These are phyloP conservation scores for Bromus sterilis DNA, from an alignment of 176 grass and related monocot genomes.

Conservation along the genomic window DNA sequence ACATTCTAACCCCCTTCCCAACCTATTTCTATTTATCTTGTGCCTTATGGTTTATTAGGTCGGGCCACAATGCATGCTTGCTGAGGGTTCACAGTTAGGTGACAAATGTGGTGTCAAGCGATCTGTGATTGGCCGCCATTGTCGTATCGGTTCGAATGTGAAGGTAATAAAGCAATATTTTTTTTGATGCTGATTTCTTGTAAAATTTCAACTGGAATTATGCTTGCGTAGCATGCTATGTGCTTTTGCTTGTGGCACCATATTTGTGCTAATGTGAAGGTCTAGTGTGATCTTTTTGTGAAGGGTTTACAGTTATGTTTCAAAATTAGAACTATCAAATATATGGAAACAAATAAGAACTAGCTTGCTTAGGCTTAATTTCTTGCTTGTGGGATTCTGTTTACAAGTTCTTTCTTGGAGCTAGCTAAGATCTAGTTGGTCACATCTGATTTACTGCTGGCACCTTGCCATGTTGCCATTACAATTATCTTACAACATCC, in stretches of 20 bases:
- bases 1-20: neutral
- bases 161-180: constrained; percentile 49
- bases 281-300: neutral
- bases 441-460: neutral
- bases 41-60: constrained; percentile 43
- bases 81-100: constrained; percentile 89
- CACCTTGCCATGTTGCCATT: neutral
- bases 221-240: neutral
- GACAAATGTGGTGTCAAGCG: constrained; percentile 97
- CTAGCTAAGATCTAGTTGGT: neutral
- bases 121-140: constrained; percentile 94
- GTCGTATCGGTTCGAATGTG: constrained; percentile 96
- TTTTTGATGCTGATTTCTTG: constrained; percentile 6
- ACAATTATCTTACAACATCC: neutral
- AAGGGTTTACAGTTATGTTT: neutral
- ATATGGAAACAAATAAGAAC: neutral
- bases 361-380: neutral
- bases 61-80: constrained; percentile 92
- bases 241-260: neutral
- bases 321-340: neutral
- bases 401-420: neutral
- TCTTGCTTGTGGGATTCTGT: neutral
- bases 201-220: constrained; percentile 3
- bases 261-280: neutral
- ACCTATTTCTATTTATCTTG: constrained; percentile 16